Percentiles rank a stretch among this genome's conserved stretches.
Conservation (phyloP, 164 flowering plant species). For the Litsea cubeba region DNA sequence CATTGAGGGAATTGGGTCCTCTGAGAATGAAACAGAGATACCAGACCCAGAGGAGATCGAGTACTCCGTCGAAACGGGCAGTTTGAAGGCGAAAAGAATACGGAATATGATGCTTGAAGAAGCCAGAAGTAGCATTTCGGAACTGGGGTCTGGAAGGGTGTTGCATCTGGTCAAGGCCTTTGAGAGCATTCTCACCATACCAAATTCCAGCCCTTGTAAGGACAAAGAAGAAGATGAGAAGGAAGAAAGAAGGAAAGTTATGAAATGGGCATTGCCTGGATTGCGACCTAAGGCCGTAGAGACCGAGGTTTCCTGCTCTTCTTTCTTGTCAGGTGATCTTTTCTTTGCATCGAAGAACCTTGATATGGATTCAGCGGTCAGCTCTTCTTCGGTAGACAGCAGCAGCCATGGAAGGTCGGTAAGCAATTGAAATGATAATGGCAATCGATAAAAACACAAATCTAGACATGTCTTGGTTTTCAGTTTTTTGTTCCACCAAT, state of each 20-base stretch:
- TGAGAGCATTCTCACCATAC: slow-evolving; percentile 51
- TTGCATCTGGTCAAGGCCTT: slow-evolving; percentile 78
- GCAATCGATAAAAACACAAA: background rate
- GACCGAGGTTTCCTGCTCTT: slow-evolving; percentile 32
- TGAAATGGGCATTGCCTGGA: slow-evolving; percentile 79
- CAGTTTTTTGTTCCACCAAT: too few relatives aligned
- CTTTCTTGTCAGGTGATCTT: slow-evolving; percentile 38
- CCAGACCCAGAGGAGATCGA: background rate
- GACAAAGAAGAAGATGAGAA: slow-evolving; percentile 20
- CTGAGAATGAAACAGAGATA: background rate
- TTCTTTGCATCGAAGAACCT: background rate
- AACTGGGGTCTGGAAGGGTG: slow-evolving; percentile 49
- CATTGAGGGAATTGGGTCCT: background rate
- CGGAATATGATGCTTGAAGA: slow-evolving; percentile 62
- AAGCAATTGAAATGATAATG: background rate
- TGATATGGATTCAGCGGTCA: slow-evolving; percentile 33
- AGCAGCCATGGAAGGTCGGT: slow-evolving; percentile 48
- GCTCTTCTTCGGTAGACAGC: slow-evolving; percentile 70
- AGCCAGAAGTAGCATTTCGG: slow-evolving; percentile 62
- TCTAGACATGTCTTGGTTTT: background rate
- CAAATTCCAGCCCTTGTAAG: slow-evolving; percentile 23
- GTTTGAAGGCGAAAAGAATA: slow-evolving; percentile 48
- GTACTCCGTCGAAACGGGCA: slow-evolving; percentile 17
- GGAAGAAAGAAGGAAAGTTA: slow-evolving; percentile 5
- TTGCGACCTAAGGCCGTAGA: slow-evolving; percentile 41